These are phyloP conservation scores for Russula virescens DNA, from an alignment of 768 basidiomycete species.

Conservation along the genomic window DNA sequence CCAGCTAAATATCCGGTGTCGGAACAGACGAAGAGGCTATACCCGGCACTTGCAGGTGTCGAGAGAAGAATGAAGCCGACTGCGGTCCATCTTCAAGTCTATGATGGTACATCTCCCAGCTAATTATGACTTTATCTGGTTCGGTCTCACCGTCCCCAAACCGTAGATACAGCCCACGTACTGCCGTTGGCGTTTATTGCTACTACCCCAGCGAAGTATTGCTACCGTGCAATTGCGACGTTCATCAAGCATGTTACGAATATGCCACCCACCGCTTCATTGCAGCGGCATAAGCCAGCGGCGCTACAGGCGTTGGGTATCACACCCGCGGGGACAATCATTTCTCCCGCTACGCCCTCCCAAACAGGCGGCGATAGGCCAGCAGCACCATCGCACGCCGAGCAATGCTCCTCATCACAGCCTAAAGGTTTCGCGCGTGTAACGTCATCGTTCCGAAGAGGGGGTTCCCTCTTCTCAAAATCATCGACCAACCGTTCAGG, in stretches of 20 bases:
- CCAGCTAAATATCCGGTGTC: constrained; percentile 60
- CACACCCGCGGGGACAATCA: background rate
- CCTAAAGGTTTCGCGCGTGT: background rate
- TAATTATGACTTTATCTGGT: constrained; percentile 7
- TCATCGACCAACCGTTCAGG: background rate
- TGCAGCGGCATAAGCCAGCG: background rate
- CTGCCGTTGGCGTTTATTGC: constrained; percentile 68
- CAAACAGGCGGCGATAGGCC: background rate
- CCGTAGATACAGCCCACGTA: constrained; percentile 61
- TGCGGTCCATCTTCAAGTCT: constrained; percentile 86
- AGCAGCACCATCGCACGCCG: background rate
- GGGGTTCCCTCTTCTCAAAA: background rate
- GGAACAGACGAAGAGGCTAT: constrained; percentile 44
- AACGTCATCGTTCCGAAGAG: background rate
- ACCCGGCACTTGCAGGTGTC: constrained; percentile 52
- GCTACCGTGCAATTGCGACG: constrained; percentile 71
- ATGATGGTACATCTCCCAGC: constrained; percentile 54
- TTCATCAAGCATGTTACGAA: constrained; percentile 67
- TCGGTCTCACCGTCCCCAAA: background rate
- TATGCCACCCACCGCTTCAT: constrained; percentile 29
- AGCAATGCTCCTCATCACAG: background rate
- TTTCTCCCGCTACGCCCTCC: background rate
- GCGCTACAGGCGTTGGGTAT: background rate
- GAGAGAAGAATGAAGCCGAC: constrained; percentile 54
- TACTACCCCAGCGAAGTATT: constrained; percentile 72